Base-by-base conservation (phyloP, 2,329 filamentous ascomycete genomes). In the Fusarium dlaminii region DNA sequence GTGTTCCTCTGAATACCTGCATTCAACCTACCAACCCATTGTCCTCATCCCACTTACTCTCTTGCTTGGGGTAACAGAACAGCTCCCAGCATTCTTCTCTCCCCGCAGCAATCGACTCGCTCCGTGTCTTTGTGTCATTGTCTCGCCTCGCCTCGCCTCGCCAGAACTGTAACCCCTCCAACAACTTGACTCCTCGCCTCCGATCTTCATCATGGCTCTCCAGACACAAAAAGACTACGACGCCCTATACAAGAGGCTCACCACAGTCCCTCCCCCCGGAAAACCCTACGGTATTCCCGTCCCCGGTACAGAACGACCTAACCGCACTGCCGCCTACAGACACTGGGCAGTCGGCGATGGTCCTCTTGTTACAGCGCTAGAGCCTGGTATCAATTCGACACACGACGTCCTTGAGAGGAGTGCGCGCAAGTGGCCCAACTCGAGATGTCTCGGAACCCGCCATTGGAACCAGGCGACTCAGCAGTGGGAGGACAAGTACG, bases 351-450 rank as follows among this genome's bases (percentile, higher is more conserved):
- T 92, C 79, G 87, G 88, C 66, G 91, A 97, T 83, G 90, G 89
- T 67, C 89, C 90, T 49, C 86, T 97, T 64, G 84, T 97, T 46
- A 87, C 89, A 78, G 92, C 92, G 11, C 85, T 93, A 73, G 92
- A 96, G 80, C 93, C 94, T 24, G 83, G 90, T 57, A 84, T 92
- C 58, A 87, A 86, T 70, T 97, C 94, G 20, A 87, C 91, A 32
- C 93, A 97, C 85, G 94, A 98, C 71, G 86, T 93, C 61, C 97
- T 98, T 80, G 94, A 97, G 81, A 83, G 87, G 32, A 85, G 91
- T 74, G 90, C 88, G 64, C 88, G 87, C 74, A 88, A 87, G 78
- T 86, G 86, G 63, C 90, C 93, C 52, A 92, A 90, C 78, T 89
- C 88, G 77, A 91, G 87, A 77, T 97, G 93, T 83, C 86, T 98